These are phyloP conservation scores for Saposhnikovia divaricata DNA, from an alignment of 129 eudicot genomes.

Conservation along the genomic window DNA sequence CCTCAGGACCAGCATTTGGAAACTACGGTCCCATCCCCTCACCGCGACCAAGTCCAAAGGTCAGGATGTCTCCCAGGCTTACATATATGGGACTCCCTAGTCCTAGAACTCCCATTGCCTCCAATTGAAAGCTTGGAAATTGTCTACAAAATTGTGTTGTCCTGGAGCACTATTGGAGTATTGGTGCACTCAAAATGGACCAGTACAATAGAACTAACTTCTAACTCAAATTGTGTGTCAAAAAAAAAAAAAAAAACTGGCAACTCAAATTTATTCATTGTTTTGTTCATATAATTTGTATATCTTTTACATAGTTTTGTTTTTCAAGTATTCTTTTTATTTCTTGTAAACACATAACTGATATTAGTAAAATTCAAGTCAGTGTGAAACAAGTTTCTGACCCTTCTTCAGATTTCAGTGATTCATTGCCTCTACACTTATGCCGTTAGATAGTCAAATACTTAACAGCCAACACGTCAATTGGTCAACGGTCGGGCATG, in stretches of 20 bases:
- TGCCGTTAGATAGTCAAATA: not conserved
- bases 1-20: conserved; percentile 9
- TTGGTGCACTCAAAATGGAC: not conserved
- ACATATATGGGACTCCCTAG: conserved; percentile 33
- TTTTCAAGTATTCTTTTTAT: not conserved
- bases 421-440: too few relatives aligned
- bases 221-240: not conserved
- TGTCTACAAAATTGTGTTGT: not conserved
- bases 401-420: not conserved
- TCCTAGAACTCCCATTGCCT: conserved; percentile 21
- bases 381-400: not conserved
- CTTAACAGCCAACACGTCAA: not conserved
- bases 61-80: conserved; percentile 33
- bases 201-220: not conserved
- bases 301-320: not conserved
- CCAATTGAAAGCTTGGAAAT: conserved; percentile 3
- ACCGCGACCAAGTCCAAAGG: conserved; percentile 37
- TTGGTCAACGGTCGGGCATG: not conserved
- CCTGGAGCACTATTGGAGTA: not conserved
- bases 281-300: not conserved
- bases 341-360: not conserved
- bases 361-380: not conserved
- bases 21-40: conserved; percentile 33
- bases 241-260: not conserved
- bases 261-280: not conserved